phyloP scores from a whole-genome alignment of 495 filamentous ascomycete genomes.

The Tuber melanosporum region DNA sequence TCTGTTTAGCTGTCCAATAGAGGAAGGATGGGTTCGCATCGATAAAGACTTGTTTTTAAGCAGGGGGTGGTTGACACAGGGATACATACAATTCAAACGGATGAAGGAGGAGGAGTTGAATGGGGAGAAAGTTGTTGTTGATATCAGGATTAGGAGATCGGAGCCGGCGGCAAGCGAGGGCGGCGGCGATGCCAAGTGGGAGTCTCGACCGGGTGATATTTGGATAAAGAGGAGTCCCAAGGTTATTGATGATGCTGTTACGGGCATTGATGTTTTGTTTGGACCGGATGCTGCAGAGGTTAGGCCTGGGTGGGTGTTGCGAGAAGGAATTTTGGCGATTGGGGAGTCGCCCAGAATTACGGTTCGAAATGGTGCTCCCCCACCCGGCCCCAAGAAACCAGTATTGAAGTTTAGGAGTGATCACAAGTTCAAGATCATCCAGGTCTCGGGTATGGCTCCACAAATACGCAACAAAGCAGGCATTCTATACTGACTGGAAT shows the following conservation, averaged over 20 bases:
- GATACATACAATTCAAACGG: slow-evolving; percentile 75
- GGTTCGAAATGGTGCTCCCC: slow-evolving; percentile 63
- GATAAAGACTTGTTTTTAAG: slow-evolving; percentile 88
- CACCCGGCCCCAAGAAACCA: slow-evolving; percentile 55
- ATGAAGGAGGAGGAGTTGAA: slow-evolving; percentile 83
- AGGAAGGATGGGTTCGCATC: slow-evolving; percentile 65
- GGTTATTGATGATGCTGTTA: slow-evolving; percentile 65
- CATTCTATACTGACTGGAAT: slow-evolving; percentile 4
- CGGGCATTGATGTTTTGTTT: slow-evolving; percentile 82
- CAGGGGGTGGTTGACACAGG: slow-evolving; percentile 63
- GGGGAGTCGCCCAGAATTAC: slow-evolving; percentile 63
- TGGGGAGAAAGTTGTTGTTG: slow-evolving; percentile 73
- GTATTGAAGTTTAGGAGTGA: slow-evolving; percentile 71
- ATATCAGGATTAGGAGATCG: slow-evolving; percentile 70
- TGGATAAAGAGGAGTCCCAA: slow-evolving; percentile 81
- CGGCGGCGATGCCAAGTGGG: slow-evolving; percentile 64
- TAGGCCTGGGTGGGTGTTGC: slow-evolving; percentile 71
- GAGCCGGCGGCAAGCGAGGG: slow-evolving; percentile 58
- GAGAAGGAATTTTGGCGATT: slow-evolving; percentile 49
- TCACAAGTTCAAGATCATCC: slow-evolving; percentile 96
- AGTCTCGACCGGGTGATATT: slow-evolving; percentile 67
- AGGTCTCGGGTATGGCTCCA: slow-evolving; percentile 52
- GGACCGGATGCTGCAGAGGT: slow-evolving; percentile 90
- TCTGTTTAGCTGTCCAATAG: slow-evolving; percentile 68
- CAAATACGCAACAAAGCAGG: not conserved